phyloP scores from a whole-genome alignment of 2,329 filamentous ascomycete species.

The Curvularia eragrostidis region DNA sequence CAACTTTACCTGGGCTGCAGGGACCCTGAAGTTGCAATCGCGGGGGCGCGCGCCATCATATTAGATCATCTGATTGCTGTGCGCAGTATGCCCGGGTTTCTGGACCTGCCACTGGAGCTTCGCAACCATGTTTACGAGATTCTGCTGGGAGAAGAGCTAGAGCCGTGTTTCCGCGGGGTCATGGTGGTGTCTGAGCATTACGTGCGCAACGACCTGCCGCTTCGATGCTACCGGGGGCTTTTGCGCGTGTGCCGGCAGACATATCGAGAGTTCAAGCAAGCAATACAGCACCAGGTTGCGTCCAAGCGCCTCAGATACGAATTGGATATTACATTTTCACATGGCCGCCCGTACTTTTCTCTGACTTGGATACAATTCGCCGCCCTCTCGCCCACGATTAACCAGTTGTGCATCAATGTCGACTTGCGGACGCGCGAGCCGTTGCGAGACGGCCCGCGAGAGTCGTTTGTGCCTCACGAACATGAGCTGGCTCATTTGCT shows the following conservation, averaged over 20 bases:
- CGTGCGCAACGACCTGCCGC: constrained; percentile 37
- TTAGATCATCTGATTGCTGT: constrained; percentile 15
- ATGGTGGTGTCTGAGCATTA: constrained; percentile 40
- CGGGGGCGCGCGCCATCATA: background rate
- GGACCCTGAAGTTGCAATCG: background rate
- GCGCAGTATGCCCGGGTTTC: constrained; percentile 35
- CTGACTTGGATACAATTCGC: constrained; percentile 40
- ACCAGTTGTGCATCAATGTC: constrained; percentile 39
- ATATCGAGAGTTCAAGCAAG: constrained; percentile 36
- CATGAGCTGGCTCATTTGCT: constrained; percentile 35
- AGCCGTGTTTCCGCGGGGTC: constrained; percentile 35
- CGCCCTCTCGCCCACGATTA: constrained; percentile 37
- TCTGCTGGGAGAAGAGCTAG: constrained; percentile 31
- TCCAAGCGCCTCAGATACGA: constrained; percentile 36
- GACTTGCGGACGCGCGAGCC: constrained; percentile 41
- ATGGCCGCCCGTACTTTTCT: constrained; percentile 44
- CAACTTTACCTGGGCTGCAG: background rate
- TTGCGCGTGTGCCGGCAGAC: constrained; percentile 34
- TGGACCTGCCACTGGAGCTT: constrained; percentile 40
- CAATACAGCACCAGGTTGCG: constrained; percentile 36
- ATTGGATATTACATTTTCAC: constrained; percentile 38
- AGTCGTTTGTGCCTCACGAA: constrained; percentile 30
- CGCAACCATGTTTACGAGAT: constrained; percentile 40
- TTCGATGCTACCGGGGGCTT: constrained; percentile 38
- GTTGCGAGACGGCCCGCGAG: constrained; percentile 18